Evolutionary conservation across 441 rosid genomes (phyloP), one percentile per base, ranked within the genome.

Genomic region (Populus hybrid): DNA sequence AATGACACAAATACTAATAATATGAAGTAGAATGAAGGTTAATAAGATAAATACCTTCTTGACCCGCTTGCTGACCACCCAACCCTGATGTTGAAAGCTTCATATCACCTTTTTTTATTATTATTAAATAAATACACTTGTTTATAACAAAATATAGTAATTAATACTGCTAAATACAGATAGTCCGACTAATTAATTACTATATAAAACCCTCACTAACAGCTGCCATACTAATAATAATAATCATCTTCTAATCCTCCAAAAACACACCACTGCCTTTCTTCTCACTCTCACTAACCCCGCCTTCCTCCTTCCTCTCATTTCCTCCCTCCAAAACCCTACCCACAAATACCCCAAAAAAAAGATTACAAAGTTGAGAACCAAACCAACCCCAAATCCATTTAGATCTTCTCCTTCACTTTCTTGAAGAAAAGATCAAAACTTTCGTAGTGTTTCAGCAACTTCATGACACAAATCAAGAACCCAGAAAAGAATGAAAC

Each of bases 41-140:
- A 20, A 24, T 46, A 72, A 70, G 24, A 46, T 8, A 64, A 10
- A 69, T 9, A 89, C 96, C 96, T 85, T 92, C 94, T 78, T 88
- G 88, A 83, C 88, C 78, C 83, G 89, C 94, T 81, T 85, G 69
- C 85, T 90, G 96, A 81, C 84, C 92, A 86, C 87, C 89, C 82
- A 88, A 79, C 50, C 89, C 91, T 80, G 95, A 86, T 67, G 90
- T 78, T 69, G 95, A 86, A 84, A 85, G 91, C 88, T 91, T 91
- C 95, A 91, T 91, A 73, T 77, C 81, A 83, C 85, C 32, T 3
- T 30, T 71, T 82, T 63, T 68, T 76, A 57, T 18, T 72, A 26
- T 0, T 64, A 40, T 67, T 63, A 70, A 28, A 71, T 23, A 63
- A 16, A 77, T 64, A 24, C 24, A 61, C 24, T 28, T 50, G 57